Base-by-base conservation (phyloP, 1,139 yeast species). In the Sugiyamaella neomexicana region DNA sequence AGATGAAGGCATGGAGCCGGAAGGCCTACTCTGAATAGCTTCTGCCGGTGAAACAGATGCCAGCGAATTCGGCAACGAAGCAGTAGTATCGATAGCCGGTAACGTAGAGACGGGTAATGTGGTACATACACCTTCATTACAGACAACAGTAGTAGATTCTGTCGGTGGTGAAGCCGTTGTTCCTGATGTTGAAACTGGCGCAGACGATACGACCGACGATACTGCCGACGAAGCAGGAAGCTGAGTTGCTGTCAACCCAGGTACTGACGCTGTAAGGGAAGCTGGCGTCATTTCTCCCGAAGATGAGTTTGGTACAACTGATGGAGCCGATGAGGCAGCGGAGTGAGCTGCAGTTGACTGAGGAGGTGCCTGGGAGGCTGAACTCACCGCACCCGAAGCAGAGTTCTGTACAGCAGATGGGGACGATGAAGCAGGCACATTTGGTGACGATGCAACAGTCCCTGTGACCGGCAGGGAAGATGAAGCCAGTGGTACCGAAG, bases 251-350 rank as follows among this genome's bases (percentile, higher is more conserved):
- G 34, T 12, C 34, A 7, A 29, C 23, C 16, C 38, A 13, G 46
- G 46, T 4, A 10, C 5, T 16, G 44, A 38, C 5, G 15, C 23
- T 38, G 42, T 13, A 15, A 50, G 50, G 9, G 38, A 2, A 9
- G 46, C 15, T 10, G 54, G 50, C 2, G n/a, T 29, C 10, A 29
- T n/a, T n/a, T n/a, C n/a, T 5, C 34, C 34, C n/a, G 34, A 29
- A 29, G 34, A 29, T 29, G 46, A 45, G 31, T 10, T 50, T 51
- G n/a, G 54, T 38, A 27, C 54, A 51, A n/a, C 39, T 9, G 34
- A 29, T 12, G 34, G n/a, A 29, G 34, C 34, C 2, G 34, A 12
- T 7, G 34, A 16, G 23, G 51, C 13, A 4, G 37, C 23, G 16
- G 16, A 17, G 12, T 40, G 16, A 23, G 43, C 20, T 5, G 55